Evolutionary conservation across 2,329 filamentous ascomycete genomes (phyloP).

Genomic region (Fusarium protoensiforme): DNA sequence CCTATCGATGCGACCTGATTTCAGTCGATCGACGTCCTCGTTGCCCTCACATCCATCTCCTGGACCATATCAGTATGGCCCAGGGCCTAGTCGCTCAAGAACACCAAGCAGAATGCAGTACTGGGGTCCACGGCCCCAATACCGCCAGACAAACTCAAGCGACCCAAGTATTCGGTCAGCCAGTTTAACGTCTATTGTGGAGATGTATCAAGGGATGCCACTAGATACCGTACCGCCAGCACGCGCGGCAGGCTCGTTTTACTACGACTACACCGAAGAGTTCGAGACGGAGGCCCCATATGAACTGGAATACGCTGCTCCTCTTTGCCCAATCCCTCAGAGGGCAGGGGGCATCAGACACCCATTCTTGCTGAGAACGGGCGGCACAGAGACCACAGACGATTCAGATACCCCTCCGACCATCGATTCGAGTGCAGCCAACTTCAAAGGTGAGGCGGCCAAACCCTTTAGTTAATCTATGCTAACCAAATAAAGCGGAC

Average conservation of each 20-base stretch:
- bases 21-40: constrained; percentile 55
- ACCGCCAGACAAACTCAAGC: constrained; percentile 48
- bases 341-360: constrained; percentile 37
- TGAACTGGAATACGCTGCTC: constrained; percentile 22
- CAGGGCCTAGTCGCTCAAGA: constrained; percentile 42
- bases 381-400: constrained; percentile 19
- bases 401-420: background rate
- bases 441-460: background rate
- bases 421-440: background rate
- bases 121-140: constrained; percentile 42
- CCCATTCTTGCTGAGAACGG: constrained; percentile 43
- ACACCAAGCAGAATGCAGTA: constrained; percentile 51
- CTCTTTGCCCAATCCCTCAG: constrained; percentile 48
- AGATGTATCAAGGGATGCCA: constrained; percentile 55
- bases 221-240: constrained; percentile 43
- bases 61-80: constrained; percentile 34
- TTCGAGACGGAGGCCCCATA: constrained; percentile 52
- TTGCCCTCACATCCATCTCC: constrained; percentile 48
- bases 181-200: constrained; percentile 62
- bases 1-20: constrained; percentile 53
- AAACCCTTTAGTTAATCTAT: background rate
- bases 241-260: constrained; percentile 52
- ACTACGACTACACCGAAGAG: constrained; percentile 65
- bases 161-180: constrained; percentile 55
- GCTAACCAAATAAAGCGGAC: background rate